Evolutionary conservation across 2,329 filamentous ascomycete genomes (phyloP), one percentile per base, ranked within the genome.

Genomic region (Lomentospora prolificans): DNA sequence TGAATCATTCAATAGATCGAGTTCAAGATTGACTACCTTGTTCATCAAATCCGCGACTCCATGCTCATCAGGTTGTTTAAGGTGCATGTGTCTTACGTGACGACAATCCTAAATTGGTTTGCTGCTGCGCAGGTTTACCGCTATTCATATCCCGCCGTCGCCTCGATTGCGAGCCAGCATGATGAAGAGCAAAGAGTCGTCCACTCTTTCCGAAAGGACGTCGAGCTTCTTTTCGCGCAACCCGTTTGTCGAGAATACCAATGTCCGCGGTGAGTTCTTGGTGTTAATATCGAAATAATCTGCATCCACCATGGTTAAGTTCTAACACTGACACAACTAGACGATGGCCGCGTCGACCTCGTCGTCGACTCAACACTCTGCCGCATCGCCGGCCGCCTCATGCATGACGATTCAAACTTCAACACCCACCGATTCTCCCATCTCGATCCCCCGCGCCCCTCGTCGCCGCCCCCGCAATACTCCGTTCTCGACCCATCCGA

Each of bases 341-440:
- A 48, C 10, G 44, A 48, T 7, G 44, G 44, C 8, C 44, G 44
- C 44, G 44, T 48, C 44, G 44, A 48, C 44, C 12, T 48, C 10
- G 44, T 48, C 2, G 19, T 48, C 19, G 44, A 48, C 44, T 6
- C 19, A 5, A 19, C 44, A 2, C 44, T 48, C 1, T 17, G 22
- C 22, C 17, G 44, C 12, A 22, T 48, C 22, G 44, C 44, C 22
- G 22, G 22, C 10, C 44, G 44, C 44, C 44, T 48, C 44, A 25
- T 48, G 44, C 22, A 4, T 3, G 44, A 48, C 22, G 44, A 48
- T 14, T 14, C 44, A 6, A 56, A 7, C 50, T 22, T 30, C 36
- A 28, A 55, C 31, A 56, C n/a, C 52, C 51, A 33, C 4, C 57
- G 55, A 7, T 46, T 58, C 5, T 14, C 44, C 22, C 53, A 7